These are phyloP conservation scores for Cladophialophora carrionii DNA, from an alignment of 2,329 filamentous ascomycete genomes.

Conservation along the genomic window DNA sequence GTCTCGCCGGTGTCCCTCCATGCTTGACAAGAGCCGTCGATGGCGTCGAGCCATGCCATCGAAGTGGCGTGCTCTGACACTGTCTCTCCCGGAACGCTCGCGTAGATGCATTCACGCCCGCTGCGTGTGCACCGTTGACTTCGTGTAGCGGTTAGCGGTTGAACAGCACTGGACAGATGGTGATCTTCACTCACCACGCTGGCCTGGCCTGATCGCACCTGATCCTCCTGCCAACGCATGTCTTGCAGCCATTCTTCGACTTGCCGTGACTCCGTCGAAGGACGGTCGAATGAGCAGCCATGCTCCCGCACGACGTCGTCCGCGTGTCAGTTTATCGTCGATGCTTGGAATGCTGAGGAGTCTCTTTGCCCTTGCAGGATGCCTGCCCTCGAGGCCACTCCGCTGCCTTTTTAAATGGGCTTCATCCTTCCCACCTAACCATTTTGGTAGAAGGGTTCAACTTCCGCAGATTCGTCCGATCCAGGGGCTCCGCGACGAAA, in stretches of 20 bases:
- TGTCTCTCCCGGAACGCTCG: background rate
- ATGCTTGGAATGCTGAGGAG: background rate
- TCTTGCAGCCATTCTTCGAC: slow-evolving; percentile 33
- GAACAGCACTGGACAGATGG: slow-evolving; percentile 21
- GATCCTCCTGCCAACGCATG: slow-evolving; percentile 40
- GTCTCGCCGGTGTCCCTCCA: slow-evolving; percentile 12
- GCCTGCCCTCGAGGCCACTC: slow-evolving; percentile 1
- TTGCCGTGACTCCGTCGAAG: slow-evolving; percentile 26
- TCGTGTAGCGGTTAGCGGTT: slow-evolving; percentile 5
- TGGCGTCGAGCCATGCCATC: slow-evolving; percentile 12
- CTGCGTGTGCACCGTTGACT: slow-evolving; percentile 41
- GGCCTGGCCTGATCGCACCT: slow-evolving; percentile 43
- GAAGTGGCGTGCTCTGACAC: slow-evolving; percentile 4
- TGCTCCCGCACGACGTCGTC: background rate
- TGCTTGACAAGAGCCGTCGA: slow-evolving; percentile 16
- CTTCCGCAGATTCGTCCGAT: background rate
- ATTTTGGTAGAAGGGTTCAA: slow-evolving; percentile 1
- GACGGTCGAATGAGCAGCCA: slow-evolving; percentile 10
- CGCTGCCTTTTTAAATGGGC: background rate
- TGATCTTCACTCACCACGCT: slow-evolving; percentile 32
- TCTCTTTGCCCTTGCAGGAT: background rate
- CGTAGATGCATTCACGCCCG: slow-evolving; percentile 11
- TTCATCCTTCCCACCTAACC: slow-evolving; percentile 1
- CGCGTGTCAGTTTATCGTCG: slow-evolving; percentile 8
- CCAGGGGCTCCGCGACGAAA: background rate